A percentile compares a stretch with the other conserved stretches of the same genome.
Conservation (phyloP, 139 green algal species). For the Chlorella sp. region DNA sequence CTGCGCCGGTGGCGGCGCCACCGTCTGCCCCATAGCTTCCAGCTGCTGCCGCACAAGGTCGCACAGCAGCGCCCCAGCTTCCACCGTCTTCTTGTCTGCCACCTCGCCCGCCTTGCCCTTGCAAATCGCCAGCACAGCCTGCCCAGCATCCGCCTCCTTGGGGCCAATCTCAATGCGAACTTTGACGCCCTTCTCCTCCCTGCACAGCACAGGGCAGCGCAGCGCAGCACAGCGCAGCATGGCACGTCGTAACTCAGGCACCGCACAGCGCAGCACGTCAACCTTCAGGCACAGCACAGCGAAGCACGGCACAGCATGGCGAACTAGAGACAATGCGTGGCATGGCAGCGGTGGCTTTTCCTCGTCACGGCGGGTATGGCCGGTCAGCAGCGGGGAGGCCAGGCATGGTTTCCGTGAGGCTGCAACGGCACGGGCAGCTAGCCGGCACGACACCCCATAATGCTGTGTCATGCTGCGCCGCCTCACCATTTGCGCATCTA, state of each 20-base stretch:
- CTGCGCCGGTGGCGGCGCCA: not conserved
- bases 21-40: not conserved
- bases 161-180: constrained; percentile 56
- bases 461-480: not conserved
- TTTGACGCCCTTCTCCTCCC: constrained; percentile 59
- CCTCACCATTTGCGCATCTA: constrained; percentile 69
- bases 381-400: no score
- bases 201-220: constrained; percentile 10
- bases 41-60: not conserved
- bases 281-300: not conserved
- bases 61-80: constrained; percentile 18
- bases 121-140: constrained; percentile 42
- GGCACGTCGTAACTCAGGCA: no score
- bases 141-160: constrained; percentile 42
- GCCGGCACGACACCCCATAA: not conserved
- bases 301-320: no score
- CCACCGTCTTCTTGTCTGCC: constrained; percentile 45
- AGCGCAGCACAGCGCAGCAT: no score
- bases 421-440: not conserved
- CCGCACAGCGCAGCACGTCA: no score
- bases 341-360: no score
- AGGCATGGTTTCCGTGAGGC: not conserved
- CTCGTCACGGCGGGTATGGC: no score
- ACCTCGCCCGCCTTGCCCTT: constrained; percentile 42
- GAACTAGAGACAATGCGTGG: no score